Evolutionary conservation across 345 rosid species (phyloP).

Genomic region (Raphanus raphanistrum): DNA sequence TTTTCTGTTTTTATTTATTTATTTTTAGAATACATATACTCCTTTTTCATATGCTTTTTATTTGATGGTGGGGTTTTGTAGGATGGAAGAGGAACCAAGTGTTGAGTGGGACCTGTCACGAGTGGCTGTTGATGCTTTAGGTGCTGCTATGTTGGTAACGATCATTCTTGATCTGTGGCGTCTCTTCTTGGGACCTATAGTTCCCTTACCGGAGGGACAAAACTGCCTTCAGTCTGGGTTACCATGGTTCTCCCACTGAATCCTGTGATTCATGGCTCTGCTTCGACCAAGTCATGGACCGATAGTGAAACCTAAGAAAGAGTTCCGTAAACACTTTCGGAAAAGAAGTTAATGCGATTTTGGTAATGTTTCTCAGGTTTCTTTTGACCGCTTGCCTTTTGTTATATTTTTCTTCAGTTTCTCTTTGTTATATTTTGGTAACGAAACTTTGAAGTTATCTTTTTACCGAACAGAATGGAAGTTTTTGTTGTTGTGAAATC

Average conservation of each 20-base stretch:
- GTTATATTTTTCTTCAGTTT: not conserved
- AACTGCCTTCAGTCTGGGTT: constrained; percentile 71
- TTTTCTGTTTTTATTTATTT: not conserved
- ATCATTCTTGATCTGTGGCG: constrained; percentile 97
- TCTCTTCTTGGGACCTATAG: constrained; percentile 85
- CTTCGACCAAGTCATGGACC: constrained; percentile 17
- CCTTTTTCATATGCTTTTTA: not conserved
- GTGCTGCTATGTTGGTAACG: constrained; percentile 96
- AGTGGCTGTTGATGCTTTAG: constrained; percentile 88
- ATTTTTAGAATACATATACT: not conserved
- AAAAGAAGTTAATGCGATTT: not conserved
- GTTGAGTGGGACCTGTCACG: constrained; percentile 77
- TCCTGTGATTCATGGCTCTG: not conserved
- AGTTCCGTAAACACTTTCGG: not conserved
- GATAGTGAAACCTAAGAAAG: not conserved
- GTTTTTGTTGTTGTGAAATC: not conserved
- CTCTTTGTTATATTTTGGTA: not conserved
- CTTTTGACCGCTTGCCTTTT: constrained; percentile 7
- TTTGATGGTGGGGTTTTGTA: constrained; percentile 30
- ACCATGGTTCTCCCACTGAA: constrained; percentile 66
- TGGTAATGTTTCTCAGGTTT: constrained; percentile 4
- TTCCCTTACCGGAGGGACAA: constrained; percentile 54
- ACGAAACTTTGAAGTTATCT: not conserved
- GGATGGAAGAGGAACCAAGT: constrained; percentile 90
- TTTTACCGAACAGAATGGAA: not conserved